Evolutionary conservation across 1,284 basidiomycete genomes (phyloP).

Genomic region (Cutaneotrichosporon daszewskae): DNA sequence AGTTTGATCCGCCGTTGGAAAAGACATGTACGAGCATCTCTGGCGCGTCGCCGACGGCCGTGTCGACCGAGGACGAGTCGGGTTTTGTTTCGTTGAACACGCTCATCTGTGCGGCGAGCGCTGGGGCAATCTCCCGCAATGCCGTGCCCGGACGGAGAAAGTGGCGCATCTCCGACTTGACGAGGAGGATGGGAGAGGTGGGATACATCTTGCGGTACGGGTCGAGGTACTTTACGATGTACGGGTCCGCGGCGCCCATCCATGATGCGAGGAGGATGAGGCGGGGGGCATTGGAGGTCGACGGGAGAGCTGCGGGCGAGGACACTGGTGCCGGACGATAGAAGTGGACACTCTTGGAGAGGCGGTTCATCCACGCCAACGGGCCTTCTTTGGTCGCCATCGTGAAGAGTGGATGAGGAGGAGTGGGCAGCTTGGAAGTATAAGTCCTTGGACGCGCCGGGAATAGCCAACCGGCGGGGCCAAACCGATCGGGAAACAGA

Average conservation of each 20-base stretch:
- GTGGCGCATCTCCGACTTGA: slow-evolving; percentile 9
- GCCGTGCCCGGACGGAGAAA: slow-evolving; percentile 5
- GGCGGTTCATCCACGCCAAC: not conserved
- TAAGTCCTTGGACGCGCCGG: no score
- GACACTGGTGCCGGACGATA: not conserved
- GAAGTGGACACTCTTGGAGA: slow-evolving; percentile 1
- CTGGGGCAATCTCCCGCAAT: not conserved
- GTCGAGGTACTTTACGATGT: slow-evolving; percentile 15
- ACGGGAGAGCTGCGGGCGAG: not conserved
- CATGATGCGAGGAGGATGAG: slow-evolving; percentile 16
- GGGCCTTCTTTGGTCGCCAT: no score
- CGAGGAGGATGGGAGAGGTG: slow-evolving; percentile 9
- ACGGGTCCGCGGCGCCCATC: slow-evolving; percentile 12
- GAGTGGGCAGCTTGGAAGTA: not conserved
- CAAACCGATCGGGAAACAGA: no score
- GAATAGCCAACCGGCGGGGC: no score
- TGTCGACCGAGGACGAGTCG: no score
- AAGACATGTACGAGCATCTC: slow-evolving; percentile 15
- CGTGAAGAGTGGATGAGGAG: not conserved
- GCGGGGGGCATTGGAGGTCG: not conserved
- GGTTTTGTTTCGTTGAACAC: no score
- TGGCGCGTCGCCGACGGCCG: not conserved
- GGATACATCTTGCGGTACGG: slow-evolving; percentile 12
- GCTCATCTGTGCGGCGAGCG: not conserved
- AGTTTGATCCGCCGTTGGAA: slow-evolving; percentile 21